These are phyloP conservation scores for Saturnispora ahearnii DNA, from an alignment of 805 yeast species.

Conservation along the genomic window DNA sequence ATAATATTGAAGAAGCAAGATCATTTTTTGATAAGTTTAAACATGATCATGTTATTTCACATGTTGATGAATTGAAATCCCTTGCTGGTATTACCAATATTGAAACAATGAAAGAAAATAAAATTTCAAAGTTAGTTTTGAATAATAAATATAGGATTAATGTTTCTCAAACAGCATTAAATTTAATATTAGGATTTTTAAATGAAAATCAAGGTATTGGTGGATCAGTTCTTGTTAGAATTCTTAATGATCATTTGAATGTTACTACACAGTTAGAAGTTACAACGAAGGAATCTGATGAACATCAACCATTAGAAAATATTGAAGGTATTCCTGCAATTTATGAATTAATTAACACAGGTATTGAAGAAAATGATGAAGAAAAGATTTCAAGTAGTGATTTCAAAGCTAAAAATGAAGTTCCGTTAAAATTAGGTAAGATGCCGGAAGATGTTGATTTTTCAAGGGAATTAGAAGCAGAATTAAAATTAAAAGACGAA, in stretches of 20 bases:
- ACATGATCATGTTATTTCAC: slow-evolving; percentile 63
- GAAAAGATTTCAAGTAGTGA: slow-evolving; percentile 29
- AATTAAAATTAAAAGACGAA: slow-evolving; percentile 71
- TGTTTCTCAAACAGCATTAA: slow-evolving; percentile 77
- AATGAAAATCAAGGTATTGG: slow-evolving; percentile 91
- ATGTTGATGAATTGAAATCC: slow-evolving; percentile 66
- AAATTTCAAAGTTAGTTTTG: slow-evolving; percentile 66
- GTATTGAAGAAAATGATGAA: slow-evolving; percentile 15
- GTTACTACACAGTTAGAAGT: slow-evolving; percentile 35
- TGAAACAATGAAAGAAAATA: slow-evolving; percentile 78
- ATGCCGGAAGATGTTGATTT: slow-evolving; percentile 83
- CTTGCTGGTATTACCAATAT: slow-evolving; percentile 67
- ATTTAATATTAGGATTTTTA: slow-evolving; percentile 71
- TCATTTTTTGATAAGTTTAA: slow-evolving; percentile 67
- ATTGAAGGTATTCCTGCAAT: slow-evolving; percentile 43
- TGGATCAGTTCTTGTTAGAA: slow-evolving; percentile 76
- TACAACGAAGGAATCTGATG: slow-evolving; percentile 40
- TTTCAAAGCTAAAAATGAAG: slow-evolving; percentile 39
- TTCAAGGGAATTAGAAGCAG: slow-evolving; percentile 74
- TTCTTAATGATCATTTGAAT: slow-evolving; percentile 75
- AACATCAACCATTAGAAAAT: slow-evolving; percentile 30
- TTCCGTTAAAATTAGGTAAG: slow-evolving; percentile 71
- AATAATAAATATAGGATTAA: slow-evolving; percentile 63
- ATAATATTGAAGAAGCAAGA: slow-evolving; percentile 53
- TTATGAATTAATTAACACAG: slow-evolving; percentile 28